A percentile compares a stretch with the other conserved stretches of the same genome.
These are phyloP conservation scores for Trichosanthes truncata DNA, from an alignment of 306 rosid genomes.

Conservation along the genomic window DNA sequence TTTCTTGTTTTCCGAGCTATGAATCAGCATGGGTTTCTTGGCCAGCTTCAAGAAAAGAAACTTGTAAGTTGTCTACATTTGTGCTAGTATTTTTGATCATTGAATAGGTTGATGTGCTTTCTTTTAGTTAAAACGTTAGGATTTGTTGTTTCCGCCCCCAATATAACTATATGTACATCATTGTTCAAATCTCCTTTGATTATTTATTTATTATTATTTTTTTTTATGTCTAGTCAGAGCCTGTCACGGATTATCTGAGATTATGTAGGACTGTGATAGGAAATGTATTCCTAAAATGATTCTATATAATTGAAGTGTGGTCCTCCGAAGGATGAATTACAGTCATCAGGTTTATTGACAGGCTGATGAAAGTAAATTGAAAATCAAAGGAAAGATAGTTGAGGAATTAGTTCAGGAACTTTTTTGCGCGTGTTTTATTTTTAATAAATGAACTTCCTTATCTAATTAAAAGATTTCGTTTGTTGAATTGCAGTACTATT, in stretches of 20 bases:
- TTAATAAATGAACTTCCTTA: background rate
- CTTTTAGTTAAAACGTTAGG: background rate
- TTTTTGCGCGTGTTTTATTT: background rate
- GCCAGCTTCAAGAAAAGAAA: conserved; percentile 91
- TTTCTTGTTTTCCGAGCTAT: conserved; percentile 90
- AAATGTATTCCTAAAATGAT: background rate
- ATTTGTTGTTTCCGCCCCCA: background rate
- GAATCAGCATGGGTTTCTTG: conserved; percentile 91
- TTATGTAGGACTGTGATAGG: background rate
- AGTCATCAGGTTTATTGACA: background rate
- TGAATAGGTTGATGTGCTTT: background rate
- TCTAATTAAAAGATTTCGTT: background rate
- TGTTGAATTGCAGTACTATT: background rate
- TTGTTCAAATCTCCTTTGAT: background rate
- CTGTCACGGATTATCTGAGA: background rate
- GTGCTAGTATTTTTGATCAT: background rate
- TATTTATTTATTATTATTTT: background rate
- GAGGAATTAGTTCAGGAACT: background rate
- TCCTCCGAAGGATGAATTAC: background rate
- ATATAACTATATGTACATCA: background rate
- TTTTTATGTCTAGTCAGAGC: background rate
- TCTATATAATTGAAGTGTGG: background rate
- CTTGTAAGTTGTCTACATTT: conserved; percentile 45
- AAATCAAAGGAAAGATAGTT: background rate
- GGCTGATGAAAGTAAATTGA: background rate